A percentile compares a stretch with the other conserved stretches of the same genome.
Evolutionary conservation across 2,329 filamentous ascomycete species (phyloP).

Genomic region (Atkinsonella hypoxylon): DNA sequence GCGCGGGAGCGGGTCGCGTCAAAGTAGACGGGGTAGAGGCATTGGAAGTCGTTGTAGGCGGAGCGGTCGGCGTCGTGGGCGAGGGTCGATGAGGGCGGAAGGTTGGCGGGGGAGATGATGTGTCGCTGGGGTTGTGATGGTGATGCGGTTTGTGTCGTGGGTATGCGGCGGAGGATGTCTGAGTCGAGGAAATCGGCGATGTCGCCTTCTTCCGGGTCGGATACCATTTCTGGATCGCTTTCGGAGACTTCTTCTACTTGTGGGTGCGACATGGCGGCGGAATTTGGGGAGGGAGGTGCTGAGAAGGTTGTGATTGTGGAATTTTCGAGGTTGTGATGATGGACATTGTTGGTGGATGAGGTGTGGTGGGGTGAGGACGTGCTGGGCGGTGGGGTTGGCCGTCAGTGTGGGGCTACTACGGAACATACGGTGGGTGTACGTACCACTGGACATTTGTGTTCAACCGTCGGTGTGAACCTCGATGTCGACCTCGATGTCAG

Average conservation of each 20-base stretch:
- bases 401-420: background rate
- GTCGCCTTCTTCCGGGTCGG: slow-evolving; percentile 81
- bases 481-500: too few species aligned
- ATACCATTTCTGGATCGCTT: slow-evolving; percentile 49
- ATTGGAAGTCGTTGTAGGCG: slow-evolving; percentile 66
- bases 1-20: slow-evolving; percentile 63
- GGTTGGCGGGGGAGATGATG: slow-evolving; percentile 15
- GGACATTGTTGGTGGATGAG: slow-evolving; percentile 1
- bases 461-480: too few species aligned
- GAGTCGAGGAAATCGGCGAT: slow-evolving; percentile 51
- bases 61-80: slow-evolving; percentile 33
- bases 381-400: slow-evolving; percentile 1
- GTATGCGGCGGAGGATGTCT: slow-evolving; percentile 41
- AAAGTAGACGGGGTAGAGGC: slow-evolving; percentile 93
- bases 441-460: too few species aligned
- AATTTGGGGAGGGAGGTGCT: background rate
- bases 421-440: too few species aligned
- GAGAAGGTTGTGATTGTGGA: background rate
- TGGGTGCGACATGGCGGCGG: slow-evolving; percentile 60
- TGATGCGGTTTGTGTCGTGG: slow-evolving; percentile 9
- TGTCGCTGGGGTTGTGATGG: slow-evolving; percentile 11
- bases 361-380: background rate
- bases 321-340: slow-evolving; percentile 1
- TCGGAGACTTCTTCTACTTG: slow-evolving; percentile 89
- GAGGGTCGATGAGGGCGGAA: slow-evolving; percentile 17